phyloP scores from a whole-genome alignment of 2,329 filamentous ascomycete species.

The Cordyceps fumosorosea region DNA sequence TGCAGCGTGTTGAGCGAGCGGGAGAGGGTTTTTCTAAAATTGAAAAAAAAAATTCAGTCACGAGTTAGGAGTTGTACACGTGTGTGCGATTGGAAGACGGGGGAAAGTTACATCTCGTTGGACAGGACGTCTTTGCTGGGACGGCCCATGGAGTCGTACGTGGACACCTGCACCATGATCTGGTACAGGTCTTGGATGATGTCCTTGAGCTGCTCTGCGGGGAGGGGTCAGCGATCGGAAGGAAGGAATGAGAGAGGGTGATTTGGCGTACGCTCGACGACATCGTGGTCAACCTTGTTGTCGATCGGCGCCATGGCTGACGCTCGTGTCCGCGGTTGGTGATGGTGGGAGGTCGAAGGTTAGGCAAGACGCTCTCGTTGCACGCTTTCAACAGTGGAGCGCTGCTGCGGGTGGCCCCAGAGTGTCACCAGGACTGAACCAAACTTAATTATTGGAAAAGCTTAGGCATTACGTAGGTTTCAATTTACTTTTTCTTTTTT shows the following conservation, averaged over 20 bases:
- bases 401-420: background rate
- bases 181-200: constrained; percentile 59
- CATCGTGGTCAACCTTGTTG: constrained; percentile 28
- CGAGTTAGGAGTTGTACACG: too few species aligned
- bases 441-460: too few species aligned
- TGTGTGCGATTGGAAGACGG: too few species aligned
- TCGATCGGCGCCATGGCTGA: constrained; percentile 36
- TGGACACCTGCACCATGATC: constrained; percentile 55
- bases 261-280: constrained; percentile 31
- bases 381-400: background rate
- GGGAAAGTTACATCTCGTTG: constrained; percentile 37
- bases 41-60: too few species aligned
- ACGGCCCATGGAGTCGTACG: constrained; percentile 49
- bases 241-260: background rate
- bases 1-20: constrained; percentile 33
- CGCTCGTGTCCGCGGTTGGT: background rate
- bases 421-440: background rate
- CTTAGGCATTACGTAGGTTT: too few species aligned
- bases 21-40: constrained; percentile 33
- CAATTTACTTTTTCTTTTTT: too few species aligned
- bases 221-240: constrained; percentile 13
- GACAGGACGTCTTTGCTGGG: constrained; percentile 51
- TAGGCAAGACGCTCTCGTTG: background rate
- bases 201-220: constrained; percentile 50
- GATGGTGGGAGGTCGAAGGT: constrained; percentile 3